phyloP scores from a whole-genome alignment of 352 stramenopile genomes.

The Peronosclerospora sorghi region DNA sequence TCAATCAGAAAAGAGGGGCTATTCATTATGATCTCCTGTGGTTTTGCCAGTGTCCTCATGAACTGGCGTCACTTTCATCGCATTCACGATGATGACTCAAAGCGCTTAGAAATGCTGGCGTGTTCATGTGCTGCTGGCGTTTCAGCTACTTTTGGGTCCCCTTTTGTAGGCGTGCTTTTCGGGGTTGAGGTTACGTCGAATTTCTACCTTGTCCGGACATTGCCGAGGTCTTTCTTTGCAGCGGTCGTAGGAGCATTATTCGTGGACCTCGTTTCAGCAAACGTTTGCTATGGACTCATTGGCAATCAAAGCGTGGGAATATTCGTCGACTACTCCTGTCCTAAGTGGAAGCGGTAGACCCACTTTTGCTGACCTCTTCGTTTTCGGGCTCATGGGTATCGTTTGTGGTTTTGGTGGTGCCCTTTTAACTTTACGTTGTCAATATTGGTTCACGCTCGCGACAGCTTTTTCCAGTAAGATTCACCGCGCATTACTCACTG shows the following conservation, averaged over 20 bases:
- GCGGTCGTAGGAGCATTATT: conserved; percentile 64
- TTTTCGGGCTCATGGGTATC: too few relatives aligned
- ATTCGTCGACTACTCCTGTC: conserved; percentile 60
- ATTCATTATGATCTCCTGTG: conserved; percentile 84
- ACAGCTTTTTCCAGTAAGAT: conserved; percentile 29
- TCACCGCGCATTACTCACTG: conserved; percentile 3
- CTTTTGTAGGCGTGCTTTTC: too few relatives aligned
- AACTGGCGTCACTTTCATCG: conserved; percentile 49
- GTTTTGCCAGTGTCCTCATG: conserved; percentile 73
- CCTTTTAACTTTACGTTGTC: conserved; percentile 60
- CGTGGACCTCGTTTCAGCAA: conserved; percentile 51
- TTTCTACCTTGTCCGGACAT: too few relatives aligned
- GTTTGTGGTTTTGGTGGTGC: conserved; percentile 61
- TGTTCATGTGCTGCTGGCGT: conserved; percentile 65
- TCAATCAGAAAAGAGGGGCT: conserved; percentile 58
- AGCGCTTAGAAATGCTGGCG: conserved; percentile 73
- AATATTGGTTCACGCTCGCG: conserved; percentile 44
- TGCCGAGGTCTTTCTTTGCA: conserved; percentile 72
- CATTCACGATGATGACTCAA: conserved; percentile 70
- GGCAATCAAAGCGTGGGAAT: too few relatives aligned
- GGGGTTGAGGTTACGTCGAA: too few relatives aligned
- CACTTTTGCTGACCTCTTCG: too few relatives aligned
- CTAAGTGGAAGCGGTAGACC: too few relatives aligned
- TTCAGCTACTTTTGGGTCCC: too few relatives aligned
- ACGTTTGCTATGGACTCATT: conserved; percentile 55